phyloP scores from a whole-genome alignment of 208 protist genomes.

The Herpetomonas tarakana region DNA sequence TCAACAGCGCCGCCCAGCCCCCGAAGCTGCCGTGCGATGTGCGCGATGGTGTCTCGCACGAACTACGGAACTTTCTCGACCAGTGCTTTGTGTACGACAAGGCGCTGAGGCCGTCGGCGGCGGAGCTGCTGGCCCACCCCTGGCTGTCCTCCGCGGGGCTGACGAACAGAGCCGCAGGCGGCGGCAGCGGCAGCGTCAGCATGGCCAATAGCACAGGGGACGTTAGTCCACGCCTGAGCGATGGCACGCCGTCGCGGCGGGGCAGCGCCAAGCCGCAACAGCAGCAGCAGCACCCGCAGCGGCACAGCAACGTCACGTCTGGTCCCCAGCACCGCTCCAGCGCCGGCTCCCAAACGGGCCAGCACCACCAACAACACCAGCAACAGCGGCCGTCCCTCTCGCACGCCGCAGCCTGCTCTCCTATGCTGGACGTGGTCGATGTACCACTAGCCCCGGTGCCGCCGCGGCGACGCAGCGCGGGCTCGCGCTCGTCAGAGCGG shows the following conservation, averaged over 20 bases:
- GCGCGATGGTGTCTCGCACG: slow-evolving; percentile 27
- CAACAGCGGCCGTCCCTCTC: neutral
- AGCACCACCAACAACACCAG: neutral
- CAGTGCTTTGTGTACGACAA: slow-evolving; percentile 75
- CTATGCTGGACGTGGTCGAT: no score
- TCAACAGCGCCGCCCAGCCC: slow-evolving; percentile 32
- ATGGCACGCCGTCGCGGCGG: neutral
- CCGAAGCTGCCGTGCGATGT: slow-evolving; percentile 43
- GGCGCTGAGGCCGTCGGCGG: slow-evolving; percentile 48
- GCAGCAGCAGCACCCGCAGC: no score
- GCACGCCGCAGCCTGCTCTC: neutral
- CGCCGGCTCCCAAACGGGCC: neutral
- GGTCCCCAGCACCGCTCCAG: no score
- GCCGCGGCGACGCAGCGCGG: no score
- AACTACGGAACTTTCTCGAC: slow-evolving; percentile 62
- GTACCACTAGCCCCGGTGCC: no score
- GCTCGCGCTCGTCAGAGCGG: no score
- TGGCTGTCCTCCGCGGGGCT: slow-evolving; percentile 35
- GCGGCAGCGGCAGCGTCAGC: slow-evolving; percentile 3
- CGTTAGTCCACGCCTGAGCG: neutral
- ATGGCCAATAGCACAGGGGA: neutral
- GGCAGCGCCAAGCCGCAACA: slow-evolving; percentile 1
- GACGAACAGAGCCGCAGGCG: neutral
- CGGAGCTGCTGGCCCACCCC: slow-evolving; percentile 59
- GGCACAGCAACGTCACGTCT: no score